Conservation (phyloP, 768 basidiomycete genomes). For the Podaxis sp. region DNA sequence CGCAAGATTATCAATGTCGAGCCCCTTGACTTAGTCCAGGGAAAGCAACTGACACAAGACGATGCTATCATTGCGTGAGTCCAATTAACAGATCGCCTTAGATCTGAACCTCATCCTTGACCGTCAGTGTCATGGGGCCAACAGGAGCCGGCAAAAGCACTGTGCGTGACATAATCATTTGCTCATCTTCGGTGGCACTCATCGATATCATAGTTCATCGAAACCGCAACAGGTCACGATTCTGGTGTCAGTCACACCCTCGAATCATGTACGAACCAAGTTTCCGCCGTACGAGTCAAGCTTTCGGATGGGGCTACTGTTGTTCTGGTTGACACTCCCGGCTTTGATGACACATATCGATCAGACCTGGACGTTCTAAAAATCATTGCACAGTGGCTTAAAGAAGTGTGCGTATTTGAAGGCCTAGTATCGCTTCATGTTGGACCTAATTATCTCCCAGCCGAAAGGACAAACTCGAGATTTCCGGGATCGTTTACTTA, state of each 20-base stretch:
- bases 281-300: background rate
- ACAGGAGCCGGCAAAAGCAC: background rate
- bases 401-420: background rate
- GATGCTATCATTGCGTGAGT: background rate
- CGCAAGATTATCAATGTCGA: too few species aligned
- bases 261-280: background rate
- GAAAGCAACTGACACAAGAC: background rate
- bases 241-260: background rate
- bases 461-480: background rate
- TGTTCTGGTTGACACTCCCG: constrained; percentile 1
- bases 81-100: background rate
- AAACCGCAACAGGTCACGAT: background rate
- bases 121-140: background rate
- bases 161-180: background rate
- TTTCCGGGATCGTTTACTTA: constrained; percentile 16
- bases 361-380: background rate
- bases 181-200: background rate
- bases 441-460: background rate
- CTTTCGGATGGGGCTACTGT: background rate
- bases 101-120: background rate
- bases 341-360: background rate
- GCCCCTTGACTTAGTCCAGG: too few species aligned
- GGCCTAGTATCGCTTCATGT: too few species aligned
- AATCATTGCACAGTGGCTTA: background rate
- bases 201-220: background rate